phyloP scores from a whole-genome alignment of 2,329 filamentous ascomycete genomes.

The Dothistroma septosporum region DNA sequence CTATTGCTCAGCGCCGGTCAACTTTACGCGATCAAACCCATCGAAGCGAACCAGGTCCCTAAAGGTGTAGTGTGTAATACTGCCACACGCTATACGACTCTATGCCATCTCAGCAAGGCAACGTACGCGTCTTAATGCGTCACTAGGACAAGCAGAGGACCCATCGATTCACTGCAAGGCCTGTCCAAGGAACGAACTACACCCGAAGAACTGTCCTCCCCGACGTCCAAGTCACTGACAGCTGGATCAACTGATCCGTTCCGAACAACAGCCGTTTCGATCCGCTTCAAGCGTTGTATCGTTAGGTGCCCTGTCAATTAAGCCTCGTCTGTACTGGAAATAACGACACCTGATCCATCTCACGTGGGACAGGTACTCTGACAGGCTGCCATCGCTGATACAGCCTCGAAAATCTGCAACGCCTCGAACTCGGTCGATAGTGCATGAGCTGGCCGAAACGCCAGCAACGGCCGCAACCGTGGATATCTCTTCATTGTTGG shows the following conservation, averaged over 20 bases:
- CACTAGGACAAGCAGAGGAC: constrained; percentile 13
- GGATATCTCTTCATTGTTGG: constrained; percentile 91
- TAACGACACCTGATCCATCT: background rate
- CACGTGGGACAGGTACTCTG: background rate
- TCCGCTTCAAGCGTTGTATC: constrained; percentile 8
- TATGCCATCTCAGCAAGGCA: constrained; percentile 5
- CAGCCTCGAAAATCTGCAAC: background rate
- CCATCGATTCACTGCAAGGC: constrained; percentile 15
- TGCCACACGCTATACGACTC: background rate
- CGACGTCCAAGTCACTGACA: background rate
- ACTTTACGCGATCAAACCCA: constrained; percentile 20
- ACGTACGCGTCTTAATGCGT: constrained; percentile 15
- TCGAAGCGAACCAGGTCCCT: constrained; percentile 13
- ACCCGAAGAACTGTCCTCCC: constrained; percentile 1
- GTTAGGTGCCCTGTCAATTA: constrained; percentile 1
- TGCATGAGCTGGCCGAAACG: constrained; percentile 41
- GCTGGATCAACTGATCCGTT: constrained; percentile 6
- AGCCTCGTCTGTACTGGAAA: constrained; percentile 1
- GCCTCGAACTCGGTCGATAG: background rate
- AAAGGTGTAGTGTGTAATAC: constrained; percentile 13
- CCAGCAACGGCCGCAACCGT: constrained; percentile 63
- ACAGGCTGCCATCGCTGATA: background rate
- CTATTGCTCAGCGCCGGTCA: constrained; percentile 19
- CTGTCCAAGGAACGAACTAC: background rate
- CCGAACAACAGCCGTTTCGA: constrained; percentile 16